Evolutionary conservation across 1,284 basidiomycete genomes (phyloP).

Genomic region (Malassezia restricta): DNA sequence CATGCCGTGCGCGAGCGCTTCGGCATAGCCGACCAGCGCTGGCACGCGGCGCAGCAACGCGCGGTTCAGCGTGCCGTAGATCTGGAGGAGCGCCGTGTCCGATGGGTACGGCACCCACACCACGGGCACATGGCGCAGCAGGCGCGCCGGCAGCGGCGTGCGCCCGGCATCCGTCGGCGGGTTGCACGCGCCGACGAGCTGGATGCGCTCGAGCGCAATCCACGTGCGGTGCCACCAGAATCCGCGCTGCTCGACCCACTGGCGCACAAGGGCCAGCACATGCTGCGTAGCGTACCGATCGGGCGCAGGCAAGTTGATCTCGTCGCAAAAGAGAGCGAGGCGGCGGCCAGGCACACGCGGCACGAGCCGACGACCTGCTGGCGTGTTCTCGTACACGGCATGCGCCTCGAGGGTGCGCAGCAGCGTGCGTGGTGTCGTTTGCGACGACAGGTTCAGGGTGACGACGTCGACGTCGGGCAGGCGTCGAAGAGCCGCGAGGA

Average conservation of each 20-base stretch:
- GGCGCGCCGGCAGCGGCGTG: slow-evolving; percentile 91
- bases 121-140: slow-evolving; percentile 94
- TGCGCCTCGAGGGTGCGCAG: slow-evolving; percentile 99
- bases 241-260: slow-evolving; percentile 85
- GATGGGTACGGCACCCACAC: slow-evolving; percentile 99
- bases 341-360: slow-evolving; percentile 91
- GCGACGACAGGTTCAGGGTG: slow-evolving; percentile 97
- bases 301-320: slow-evolving; percentile 91
- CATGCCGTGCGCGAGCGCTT: slow-evolving; percentile 94
- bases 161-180: slow-evolving; percentile 99
- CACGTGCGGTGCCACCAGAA: slow-evolving; percentile 98
- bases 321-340: slow-evolving; percentile 98
- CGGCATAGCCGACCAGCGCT: slow-evolving; percentile 78
- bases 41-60: slow-evolving; percentile 91
- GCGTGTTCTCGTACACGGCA: slow-evolving; percentile 96
- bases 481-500: slow-evolving; percentile 96
- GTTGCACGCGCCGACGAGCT: slow-evolving; percentile 98
- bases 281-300: slow-evolving; percentile 98
- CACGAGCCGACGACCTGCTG: slow-evolving; percentile 76
- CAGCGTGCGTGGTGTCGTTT: slow-evolving; percentile 92
- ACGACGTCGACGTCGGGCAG: slow-evolving; percentile 97
- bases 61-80: slow-evolving; percentile 97
- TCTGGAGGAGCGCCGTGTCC: slow-evolving; percentile 90
- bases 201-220: slow-evolving; percentile 94
- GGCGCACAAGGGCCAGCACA: slow-evolving; percentile 95